phyloP scores from a whole-genome alignment of 1,139 yeast genomes.

The Saccharomyces hybrid region DNA sequence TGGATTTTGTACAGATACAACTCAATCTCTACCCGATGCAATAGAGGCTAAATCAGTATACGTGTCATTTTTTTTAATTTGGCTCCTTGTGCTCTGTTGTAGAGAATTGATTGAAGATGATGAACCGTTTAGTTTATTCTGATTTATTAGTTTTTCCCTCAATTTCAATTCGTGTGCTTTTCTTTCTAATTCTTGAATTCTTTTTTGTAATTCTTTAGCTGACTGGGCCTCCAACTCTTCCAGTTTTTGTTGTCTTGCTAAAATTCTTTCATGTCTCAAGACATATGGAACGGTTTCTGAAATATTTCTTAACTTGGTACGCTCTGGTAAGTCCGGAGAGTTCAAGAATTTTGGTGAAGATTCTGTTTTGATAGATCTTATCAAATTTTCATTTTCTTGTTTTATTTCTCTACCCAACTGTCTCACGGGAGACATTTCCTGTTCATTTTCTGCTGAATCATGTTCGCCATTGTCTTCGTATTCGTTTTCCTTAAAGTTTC shows the following conservation, averaged over 20 bases:
- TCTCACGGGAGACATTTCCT: constrained; percentile 30
- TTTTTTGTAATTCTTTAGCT: constrained; percentile 59
- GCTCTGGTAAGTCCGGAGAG: constrained; percentile 39
- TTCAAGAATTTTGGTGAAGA: constrained; percentile 24
- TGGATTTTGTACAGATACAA: background rate
- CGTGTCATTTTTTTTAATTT: constrained; percentile 45
- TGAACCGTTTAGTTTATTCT: constrained; percentile 13
- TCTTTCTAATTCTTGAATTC: constrained; percentile 70
- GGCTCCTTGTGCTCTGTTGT: constrained; percentile 10
- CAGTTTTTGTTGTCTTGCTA: constrained; percentile 67
- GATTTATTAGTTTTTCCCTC: constrained; percentile 47
- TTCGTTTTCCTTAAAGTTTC: constrained; percentile 10
- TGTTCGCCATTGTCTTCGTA: constrained; percentile 6
- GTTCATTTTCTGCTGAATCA: constrained; percentile 11
- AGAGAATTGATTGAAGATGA: constrained; percentile 6
- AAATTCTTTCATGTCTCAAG: constrained; percentile 62
- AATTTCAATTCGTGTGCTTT: constrained; percentile 67
- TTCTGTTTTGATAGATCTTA: constrained; percentile 49
- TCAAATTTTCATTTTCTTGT: constrained; percentile 36
- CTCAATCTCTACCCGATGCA: constrained; percentile 20
- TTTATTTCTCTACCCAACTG: constrained; percentile 32
- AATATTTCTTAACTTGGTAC: constrained; percentile 62
- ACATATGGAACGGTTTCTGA: constrained; percentile 79
- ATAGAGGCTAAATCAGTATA: constrained; percentile 47
- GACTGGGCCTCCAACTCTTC: constrained; percentile 73